Base-by-base conservation (phyloP, 169 alveolate genomes). In the Cystoisospora suis region DNA sequence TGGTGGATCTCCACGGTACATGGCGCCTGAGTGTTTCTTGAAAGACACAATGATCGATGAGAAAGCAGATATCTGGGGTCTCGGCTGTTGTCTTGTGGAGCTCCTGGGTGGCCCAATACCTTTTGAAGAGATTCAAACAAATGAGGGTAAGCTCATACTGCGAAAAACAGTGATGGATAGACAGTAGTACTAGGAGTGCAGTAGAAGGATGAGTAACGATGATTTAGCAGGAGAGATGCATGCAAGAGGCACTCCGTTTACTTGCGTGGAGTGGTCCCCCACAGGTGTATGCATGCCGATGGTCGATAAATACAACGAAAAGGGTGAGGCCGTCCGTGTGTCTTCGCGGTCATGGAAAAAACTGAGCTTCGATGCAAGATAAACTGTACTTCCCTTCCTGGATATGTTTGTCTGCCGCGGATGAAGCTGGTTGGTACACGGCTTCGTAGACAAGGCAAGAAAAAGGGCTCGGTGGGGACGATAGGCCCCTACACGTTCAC, bases 21-120 rank as follows among this genome's bases (percentile, higher is more conserved):
- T 95, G 97, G 97, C 97, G 70, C 97, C 97, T 1, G 97, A 95
- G 65, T 95, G 97, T 59, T 95, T 94, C 75, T 93, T 89, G 75
- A 92, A 81, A 58, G 97, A 96, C 47, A 93, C 65, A 38, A 47
- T 92, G 72, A 94, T 95, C 85, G 93, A 93, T 59, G 96, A 95
- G 87, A 95, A 95, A 53, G 93, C 95, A 6, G 97, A 95, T 75
- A 87, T 94, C 29, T 95, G 97, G 97, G 96, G 96, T 20, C 86
- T 94, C 61, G 97, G 95, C 42, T 95, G 97, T 90, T 95, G 97
- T 61, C 94, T 95, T 12, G 92, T 95, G 46, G 97, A 95, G 85
- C 94, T 95, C 69, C 91, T 95, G 42, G 97, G 95, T 27, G 96
- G 94, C 17, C 97, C 96, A 45, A 94, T 95, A 77, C 97, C 97